Evolutionary conservation across 164 flowering plant species (phyloP).

Genomic region (Buxus sempervirens): DNA sequence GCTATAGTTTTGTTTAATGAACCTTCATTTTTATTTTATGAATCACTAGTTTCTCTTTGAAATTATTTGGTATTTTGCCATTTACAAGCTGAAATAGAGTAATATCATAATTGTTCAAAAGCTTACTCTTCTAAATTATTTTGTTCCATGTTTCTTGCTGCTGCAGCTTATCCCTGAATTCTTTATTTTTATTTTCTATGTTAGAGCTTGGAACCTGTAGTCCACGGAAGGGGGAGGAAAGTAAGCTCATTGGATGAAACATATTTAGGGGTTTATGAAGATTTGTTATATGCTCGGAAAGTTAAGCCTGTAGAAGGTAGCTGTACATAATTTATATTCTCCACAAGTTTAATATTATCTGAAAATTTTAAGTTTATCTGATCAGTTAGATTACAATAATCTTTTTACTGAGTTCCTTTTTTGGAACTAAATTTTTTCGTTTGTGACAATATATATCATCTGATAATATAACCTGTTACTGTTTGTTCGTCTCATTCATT

Average conservation of each 20-base stretch:
- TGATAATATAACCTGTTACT: background rate
- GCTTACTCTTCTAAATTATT: background rate
- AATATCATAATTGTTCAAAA: background rate
- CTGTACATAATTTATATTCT: background rate
- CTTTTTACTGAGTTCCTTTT: background rate
- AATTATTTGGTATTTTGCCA: background rate
- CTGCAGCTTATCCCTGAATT: background rate
- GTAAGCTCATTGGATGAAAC: constrained; percentile 63
- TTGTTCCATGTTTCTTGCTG: background rate
- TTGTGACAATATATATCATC: background rate
- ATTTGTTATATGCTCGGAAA: constrained; percentile 84
- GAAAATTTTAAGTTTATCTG: background rate
- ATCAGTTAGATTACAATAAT: no score
- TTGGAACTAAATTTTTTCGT: background rate
- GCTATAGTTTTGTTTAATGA: background rate
- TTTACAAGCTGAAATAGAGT: background rate
- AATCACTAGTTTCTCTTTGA: background rate
- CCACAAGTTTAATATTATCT: background rate
- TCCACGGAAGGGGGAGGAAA: constrained; percentile 92
- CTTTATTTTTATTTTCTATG: constrained; percentile 3
- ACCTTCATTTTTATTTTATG: background rate
- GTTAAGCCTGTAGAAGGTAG: constrained; percentile 79
- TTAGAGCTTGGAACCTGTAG: constrained; percentile 74
- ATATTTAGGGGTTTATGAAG: constrained; percentile 79
- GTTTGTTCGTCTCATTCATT: background rate